A percentile compares a stretch with the other conserved stretches of the same genome.
These are phyloP conservation scores for Leccinellum albellum DNA, from an alignment of 768 basidiomycete species.

Conservation along the genomic window DNA sequence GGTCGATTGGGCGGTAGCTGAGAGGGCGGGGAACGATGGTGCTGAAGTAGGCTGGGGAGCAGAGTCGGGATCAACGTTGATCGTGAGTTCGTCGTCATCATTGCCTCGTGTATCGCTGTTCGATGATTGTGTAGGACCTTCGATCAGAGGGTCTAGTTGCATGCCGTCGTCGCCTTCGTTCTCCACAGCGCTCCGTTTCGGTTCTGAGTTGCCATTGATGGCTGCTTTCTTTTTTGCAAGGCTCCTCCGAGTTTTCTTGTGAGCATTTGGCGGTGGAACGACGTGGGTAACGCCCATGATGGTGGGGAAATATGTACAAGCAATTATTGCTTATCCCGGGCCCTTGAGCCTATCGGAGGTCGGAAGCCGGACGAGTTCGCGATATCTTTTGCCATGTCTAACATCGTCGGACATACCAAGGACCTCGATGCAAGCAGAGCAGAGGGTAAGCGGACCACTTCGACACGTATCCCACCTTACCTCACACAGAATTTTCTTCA, in stretches of 20 bases:
- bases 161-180: conserved; percentile 31
- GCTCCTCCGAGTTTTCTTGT: conserved; percentile 45
- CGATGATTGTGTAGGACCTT: conserved; percentile 2
- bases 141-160: conserved; percentile 16
- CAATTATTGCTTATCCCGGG: too few species aligned
- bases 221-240: conserved; percentile 37
- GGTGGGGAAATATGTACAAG: conserved; percentile 8
- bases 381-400: conserved; percentile 17
- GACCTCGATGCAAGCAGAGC: conserved; percentile 32
- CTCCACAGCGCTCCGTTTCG: conserved; percentile 1
- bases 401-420: conserved; percentile 11
- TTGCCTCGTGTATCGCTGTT: conserved; percentile 25
- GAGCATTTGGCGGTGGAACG: conserved; percentile 26
- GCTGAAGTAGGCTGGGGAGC: conserved; percentile 46
- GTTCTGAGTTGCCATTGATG: conserved; percentile 2
- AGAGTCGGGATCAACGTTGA: conserved; percentile 48
- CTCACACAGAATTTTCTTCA: conserved; percentile 18
- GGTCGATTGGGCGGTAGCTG: conserved; percentile 51
- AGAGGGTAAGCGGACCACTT: conserved; percentile 34
- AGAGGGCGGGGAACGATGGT: conserved; percentile 68
- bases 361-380: neutral
- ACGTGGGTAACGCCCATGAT: conserved; percentile 45
- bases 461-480: neutral
- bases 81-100: conserved; percentile 59
- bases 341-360: too few species aligned